These are phyloP conservation scores for Amanita pallidorosea DNA, from an alignment of 768 basidiomycete genomes.

Conservation along the genomic window DNA sequence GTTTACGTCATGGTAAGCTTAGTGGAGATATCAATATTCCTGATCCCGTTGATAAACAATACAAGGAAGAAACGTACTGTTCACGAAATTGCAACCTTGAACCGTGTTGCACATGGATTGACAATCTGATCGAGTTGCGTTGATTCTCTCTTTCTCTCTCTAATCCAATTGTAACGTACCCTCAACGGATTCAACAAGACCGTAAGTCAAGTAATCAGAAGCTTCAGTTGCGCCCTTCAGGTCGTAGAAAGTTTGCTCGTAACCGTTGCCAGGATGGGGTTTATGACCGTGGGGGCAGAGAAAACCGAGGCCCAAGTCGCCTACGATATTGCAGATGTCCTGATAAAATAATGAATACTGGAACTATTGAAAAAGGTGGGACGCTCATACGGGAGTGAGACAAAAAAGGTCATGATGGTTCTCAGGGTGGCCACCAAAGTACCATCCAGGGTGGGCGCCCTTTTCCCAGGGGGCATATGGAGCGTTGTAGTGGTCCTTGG, in stretches of 20 bases:
- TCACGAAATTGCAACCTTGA: conserved; percentile 28
- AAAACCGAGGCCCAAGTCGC: conserved; percentile 23
- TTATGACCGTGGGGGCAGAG: conserved; percentile 23
- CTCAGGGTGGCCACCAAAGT: conserved; percentile 20
- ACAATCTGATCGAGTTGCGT: conserved; percentile 21
- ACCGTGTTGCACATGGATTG: conserved; percentile 33
- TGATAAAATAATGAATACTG: conserved; percentile 7
- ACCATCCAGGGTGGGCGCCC: conserved; percentile 24
- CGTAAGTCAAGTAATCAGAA: conserved; percentile 29
- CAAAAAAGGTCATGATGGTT: conserved; percentile 14
- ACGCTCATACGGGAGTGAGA: conserved; percentile 5
- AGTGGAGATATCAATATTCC: background rate
- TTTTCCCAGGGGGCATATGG: conserved; percentile 22
- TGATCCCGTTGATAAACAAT: background rate
- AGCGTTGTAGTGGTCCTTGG: conserved; percentile 20
- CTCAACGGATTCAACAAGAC: conserved; percentile 31
- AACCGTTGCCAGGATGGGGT: conserved; percentile 18
- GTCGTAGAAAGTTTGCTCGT: conserved; percentile 27
- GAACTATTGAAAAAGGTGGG: background rate
- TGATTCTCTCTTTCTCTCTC: background rate
- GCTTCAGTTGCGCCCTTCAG: conserved; percentile 32
- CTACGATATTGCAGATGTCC: conserved; percentile 27
- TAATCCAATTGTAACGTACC: conserved; percentile 14
- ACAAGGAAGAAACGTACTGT: conserved; percentile 20
- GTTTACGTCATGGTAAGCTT: conserved; percentile 37